A percentile compares a stretch with the other conserved stretches of the same genome.
phyloP scores from a whole-genome alignment of 2,329 filamentous ascomycete genomes.

The Lachnellula cervina region DNA sequence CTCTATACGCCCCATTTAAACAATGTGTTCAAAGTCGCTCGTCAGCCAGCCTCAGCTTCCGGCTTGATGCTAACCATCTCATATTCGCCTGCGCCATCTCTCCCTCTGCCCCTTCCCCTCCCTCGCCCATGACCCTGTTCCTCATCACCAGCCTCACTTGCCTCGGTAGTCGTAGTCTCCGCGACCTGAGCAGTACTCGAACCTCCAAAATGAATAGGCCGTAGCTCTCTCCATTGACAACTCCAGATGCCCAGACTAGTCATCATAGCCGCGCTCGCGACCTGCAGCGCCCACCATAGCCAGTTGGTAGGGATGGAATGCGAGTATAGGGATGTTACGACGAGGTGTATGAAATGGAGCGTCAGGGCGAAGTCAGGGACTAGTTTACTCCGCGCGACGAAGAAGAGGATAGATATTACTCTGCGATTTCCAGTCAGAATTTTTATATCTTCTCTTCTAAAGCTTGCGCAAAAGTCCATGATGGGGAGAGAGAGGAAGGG shows the following conservation, averaged over 20 bases:
- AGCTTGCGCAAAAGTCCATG: neutral
- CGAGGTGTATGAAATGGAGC: conserved; percentile 75
- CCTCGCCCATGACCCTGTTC: conserved; percentile 49
- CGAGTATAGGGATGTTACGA: conserved; percentile 74
- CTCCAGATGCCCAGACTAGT: conserved; percentile 77
- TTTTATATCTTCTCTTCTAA: neutral
- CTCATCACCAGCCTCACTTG: conserved; percentile 34
- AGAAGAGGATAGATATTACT: conserved; percentile 73
- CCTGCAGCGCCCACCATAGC: conserved; percentile 80
- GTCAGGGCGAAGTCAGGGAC: conserved; percentile 93
- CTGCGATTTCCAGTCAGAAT: conserved; percentile 41
- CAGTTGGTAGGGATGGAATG: conserved; percentile 68
- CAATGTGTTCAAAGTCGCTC: conserved; percentile 5
- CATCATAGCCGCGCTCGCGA: conserved; percentile 58
- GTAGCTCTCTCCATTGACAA: conserved; percentile 83
- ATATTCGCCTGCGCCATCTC: conserved; percentile 55
- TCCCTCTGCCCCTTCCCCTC: conserved; percentile 46
- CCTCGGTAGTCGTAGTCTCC: conserved; percentile 20
- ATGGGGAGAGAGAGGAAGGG: conserved; percentile 5
- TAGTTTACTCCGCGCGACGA: conserved; percentile 86
- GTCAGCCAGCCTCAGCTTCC: conserved; percentile 18
- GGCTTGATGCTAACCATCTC: conserved; percentile 58
- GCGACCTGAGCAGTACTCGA: conserved; percentile 27
- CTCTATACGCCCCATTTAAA: conserved; percentile 16
- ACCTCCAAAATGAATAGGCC: conserved; percentile 82